Percentiles rank a stretch among this genome's conserved stretches.
phyloP scores from a whole-genome alignment of 306 rosid species.

The Myrica gale region DNA sequence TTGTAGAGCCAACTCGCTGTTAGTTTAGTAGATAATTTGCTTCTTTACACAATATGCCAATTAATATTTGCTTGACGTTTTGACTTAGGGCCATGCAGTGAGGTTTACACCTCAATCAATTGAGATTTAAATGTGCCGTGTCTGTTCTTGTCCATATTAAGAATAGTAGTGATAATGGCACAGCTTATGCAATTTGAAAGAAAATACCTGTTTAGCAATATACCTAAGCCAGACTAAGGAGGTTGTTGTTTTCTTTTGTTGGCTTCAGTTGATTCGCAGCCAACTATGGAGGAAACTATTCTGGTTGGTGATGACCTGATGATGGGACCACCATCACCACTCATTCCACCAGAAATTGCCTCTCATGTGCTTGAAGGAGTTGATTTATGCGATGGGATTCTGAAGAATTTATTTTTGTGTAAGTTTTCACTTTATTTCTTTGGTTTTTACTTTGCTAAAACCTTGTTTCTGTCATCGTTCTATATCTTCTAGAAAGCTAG shows the following conservation, averaged over 20 bases:
- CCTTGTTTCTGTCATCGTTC: slow-evolving; percentile 13
- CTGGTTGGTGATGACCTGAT: slow-evolving; percentile 94
- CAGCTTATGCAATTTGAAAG: neutral
- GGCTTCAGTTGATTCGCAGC: slow-evolving; percentile 83
- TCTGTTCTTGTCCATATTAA: neutral
- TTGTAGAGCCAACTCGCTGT: neutral
- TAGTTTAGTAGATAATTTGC: neutral
- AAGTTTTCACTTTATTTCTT: slow-evolving; percentile 29
- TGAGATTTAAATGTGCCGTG: neutral
- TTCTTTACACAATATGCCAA: neutral
- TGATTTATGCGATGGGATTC: slow-evolving; percentile 80
- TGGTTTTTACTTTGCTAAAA: neutral
- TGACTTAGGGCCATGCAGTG: neutral
- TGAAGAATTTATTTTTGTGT: slow-evolving; percentile 83
- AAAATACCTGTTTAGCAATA: neutral
- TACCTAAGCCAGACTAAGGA: neutral
- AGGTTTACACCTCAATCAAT: neutral
- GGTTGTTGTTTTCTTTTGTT: slow-evolving; percentile 22
- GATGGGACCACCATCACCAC: slow-evolving; percentile 89
- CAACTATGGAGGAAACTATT: slow-evolving; percentile 90
- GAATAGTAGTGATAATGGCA: neutral
- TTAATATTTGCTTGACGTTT: neutral
- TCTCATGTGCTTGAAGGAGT: slow-evolving; percentile 91
- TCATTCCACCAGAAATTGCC: slow-evolving; percentile 87
- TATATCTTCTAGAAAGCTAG: neutral